These are phyloP conservation scores for Dichomitus squalens DNA, from an alignment of 1,284 basidiomycete species.

Conservation along the genomic window DNA sequence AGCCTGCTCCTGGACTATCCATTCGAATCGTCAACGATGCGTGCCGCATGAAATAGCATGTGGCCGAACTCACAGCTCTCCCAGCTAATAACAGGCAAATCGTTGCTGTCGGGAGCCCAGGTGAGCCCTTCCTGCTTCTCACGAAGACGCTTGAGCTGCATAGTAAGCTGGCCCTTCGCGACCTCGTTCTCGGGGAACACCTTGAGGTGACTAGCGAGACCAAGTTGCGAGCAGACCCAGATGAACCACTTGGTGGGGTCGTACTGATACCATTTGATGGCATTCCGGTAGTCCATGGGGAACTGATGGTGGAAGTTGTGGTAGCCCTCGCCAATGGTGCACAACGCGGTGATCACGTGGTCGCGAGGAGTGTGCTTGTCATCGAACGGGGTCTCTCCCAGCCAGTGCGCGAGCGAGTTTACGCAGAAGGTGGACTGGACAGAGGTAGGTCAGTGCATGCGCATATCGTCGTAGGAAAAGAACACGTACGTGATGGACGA, in stretches of 20 bases:
- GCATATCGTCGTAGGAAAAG: neutral
- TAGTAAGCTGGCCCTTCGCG: slow-evolving; percentile 88
- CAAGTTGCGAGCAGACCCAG: slow-evolving; percentile 60
- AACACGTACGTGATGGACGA: slow-evolving; percentile 84
- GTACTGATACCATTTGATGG: slow-evolving; percentile 92
- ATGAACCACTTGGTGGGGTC: slow-evolving; percentile 95
- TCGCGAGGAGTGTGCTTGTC: slow-evolving; percentile 95
- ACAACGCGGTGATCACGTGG: slow-evolving; percentile 85
- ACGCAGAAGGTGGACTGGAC: slow-evolving; percentile 89
- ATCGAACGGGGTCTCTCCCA: slow-evolving; percentile 90
- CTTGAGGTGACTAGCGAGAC: slow-evolving; percentile 87
- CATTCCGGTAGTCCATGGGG: slow-evolving; percentile 94
- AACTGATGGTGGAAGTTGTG: slow-evolving; percentile 98
- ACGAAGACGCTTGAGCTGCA: slow-evolving; percentile 86
- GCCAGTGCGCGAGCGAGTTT: slow-evolving; percentile 94
- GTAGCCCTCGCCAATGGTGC: slow-evolving; percentile 92
- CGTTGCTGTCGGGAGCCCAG: slow-evolving; percentile 80
- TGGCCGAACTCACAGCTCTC: slow-evolving; percentile 70
- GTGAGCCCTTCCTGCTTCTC: slow-evolving; percentile 68
- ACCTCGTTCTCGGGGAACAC: slow-evolving; percentile 95
- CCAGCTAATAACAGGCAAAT: slow-evolving; percentile 86
- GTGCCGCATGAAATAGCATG: neutral
- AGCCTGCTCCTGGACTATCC: slow-evolving; percentile 72
- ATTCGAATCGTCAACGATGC: slow-evolving; percentile 10
- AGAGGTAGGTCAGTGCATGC: slow-evolving; percentile 1